A percentile compares a stretch with the other conserved stretches of the same genome.
These are phyloP conservation scores for Dioscorea cayenensis DNA, from an alignment of 116 monocot species.

Conservation along the genomic window DNA sequence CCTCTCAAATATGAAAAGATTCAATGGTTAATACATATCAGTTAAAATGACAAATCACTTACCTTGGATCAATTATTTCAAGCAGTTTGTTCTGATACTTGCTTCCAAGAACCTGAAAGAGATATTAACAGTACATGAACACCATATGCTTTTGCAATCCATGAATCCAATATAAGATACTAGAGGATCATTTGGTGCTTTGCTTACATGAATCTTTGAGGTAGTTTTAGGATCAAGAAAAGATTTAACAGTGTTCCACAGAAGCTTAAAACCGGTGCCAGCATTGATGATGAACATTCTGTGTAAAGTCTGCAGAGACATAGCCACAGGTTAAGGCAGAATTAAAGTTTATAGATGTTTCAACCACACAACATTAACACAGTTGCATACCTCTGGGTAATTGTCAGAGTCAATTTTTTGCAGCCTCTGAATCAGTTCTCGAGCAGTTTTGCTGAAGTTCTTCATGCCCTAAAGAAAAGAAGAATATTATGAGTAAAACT, in stretches of 20 bases:
- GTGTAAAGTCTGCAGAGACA: conserved; percentile 36
- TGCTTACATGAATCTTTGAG: conserved; percentile 60
- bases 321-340: background rate
- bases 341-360: background rate
- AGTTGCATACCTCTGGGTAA: conserved; percentile 55
- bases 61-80: conserved; percentile 63
- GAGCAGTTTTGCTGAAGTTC: conserved; percentile 56
- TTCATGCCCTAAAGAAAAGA: conserved; percentile 36
- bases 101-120: conserved; percentile 45
- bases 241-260: conserved; percentile 58
- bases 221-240: conserved; percentile 69
- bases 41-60: background rate
- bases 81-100: conserved; percentile 51
- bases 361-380: background rate
- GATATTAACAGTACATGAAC: background rate
- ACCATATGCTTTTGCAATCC: background rate
- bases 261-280: conserved; percentile 48
- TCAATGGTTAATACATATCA: background rate
- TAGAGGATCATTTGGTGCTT: background rate
- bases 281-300: conserved; percentile 66
- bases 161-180: background rate
- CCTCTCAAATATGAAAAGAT: background rate
- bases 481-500: background rate
- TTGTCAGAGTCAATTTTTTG: conserved; percentile 69
- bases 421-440: conserved; percentile 46